Conservation (phyloP, 2,329 filamentous ascomycete genomes). For the Phaeosphaeriaceae sp. region DNA sequence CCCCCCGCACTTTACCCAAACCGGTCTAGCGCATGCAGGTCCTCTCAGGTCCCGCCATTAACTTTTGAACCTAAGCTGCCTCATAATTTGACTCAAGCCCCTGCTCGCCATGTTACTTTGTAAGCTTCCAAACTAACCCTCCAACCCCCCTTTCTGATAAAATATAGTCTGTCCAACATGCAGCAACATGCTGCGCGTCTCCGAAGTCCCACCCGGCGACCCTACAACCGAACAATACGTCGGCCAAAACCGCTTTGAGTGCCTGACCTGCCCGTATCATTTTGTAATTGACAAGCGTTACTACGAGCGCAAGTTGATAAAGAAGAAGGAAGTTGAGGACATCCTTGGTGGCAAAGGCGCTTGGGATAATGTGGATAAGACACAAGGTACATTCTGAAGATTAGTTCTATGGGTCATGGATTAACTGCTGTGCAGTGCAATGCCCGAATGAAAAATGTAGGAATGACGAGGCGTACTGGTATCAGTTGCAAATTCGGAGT, state of each 20-base stretch:
- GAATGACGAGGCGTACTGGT: constrained; percentile 87
- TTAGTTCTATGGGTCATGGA: neutral
- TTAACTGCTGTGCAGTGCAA: constrained; percentile 62
- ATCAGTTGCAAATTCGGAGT: constrained; percentile 96
- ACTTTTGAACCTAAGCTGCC: constrained; percentile 28
- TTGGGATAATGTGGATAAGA: constrained; percentile 92
- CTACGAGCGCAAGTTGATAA: constrained; percentile 80
- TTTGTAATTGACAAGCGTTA: constrained; percentile 79
- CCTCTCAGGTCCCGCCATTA: constrained; percentile 29
- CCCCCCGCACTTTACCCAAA: constrained; percentile 36
- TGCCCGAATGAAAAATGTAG: constrained; percentile 83
- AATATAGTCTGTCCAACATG: constrained; percentile 75
- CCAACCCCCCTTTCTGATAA: neutral
- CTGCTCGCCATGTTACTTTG: constrained; percentile 67
- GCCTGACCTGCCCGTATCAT: constrained; percentile 93
- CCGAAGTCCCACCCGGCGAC: constrained; percentile 51
- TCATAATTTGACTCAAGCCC: constrained; percentile 1
- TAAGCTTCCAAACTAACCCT: constrained; percentile 46
- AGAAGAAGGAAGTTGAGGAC: constrained; percentile 85
- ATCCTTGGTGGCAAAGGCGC: constrained; percentile 87
- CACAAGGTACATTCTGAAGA: constrained; percentile 56
- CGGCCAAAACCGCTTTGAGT: constrained; percentile 82
- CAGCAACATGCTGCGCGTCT: constrained; percentile 82
- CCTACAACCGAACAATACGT: constrained; percentile 46
- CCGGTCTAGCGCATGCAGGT: constrained; percentile 17